These are phyloP conservation scores for Candida palmyrensis DNA, from an alignment of 805 yeast genomes.

Conservation along the genomic window DNA sequence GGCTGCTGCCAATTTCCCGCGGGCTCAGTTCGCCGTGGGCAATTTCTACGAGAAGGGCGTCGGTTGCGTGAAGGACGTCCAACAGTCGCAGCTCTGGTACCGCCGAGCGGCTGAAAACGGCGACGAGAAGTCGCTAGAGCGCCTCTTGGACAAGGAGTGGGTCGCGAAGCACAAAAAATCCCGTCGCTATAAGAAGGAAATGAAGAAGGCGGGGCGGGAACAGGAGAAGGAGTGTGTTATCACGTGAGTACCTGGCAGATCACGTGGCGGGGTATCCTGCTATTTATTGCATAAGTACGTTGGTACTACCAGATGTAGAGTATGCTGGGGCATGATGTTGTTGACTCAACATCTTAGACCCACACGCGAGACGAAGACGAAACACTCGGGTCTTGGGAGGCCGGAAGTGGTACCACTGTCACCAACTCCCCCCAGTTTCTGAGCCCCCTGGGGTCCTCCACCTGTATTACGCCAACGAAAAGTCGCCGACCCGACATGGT, in stretches of 20 bases:
- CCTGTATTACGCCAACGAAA: too few relatives aligned
- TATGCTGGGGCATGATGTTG: too few relatives aligned
- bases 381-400: too few relatives aligned
- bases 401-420: too few relatives aligned
- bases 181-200: slow-evolving; percentile 4
- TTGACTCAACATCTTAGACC: too few relatives aligned
- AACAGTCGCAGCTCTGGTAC: slow-evolving; percentile 70
- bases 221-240: slow-evolving; percentile 42
- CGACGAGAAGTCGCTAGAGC: slow-evolving; percentile 31
- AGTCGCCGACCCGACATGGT: too few relatives aligned
- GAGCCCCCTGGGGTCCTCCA: too few relatives aligned
- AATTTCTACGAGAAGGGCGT: slow-evolving; percentile 83
- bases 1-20: slow-evolving; percentile 66
- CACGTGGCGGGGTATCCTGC: too few relatives aligned
- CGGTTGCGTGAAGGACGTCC: slow-evolving; percentile 62
- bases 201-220: slow-evolving; percentile 15
- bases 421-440: too few relatives aligned
- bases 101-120: slow-evolving; percentile 61
- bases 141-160: slow-evolving; percentile 27
- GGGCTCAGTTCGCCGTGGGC: slow-evolving; percentile 83
- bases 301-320: too few relatives aligned
- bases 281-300: too few relatives aligned
- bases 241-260: slow-evolving; percentile 30
- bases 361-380: too few relatives aligned
- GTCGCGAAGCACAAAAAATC: slow-evolving; percentile 24